phyloP scores from a whole-genome alignment of 2,329 filamentous ascomycete species.

The Trichothecium roseum region DNA sequence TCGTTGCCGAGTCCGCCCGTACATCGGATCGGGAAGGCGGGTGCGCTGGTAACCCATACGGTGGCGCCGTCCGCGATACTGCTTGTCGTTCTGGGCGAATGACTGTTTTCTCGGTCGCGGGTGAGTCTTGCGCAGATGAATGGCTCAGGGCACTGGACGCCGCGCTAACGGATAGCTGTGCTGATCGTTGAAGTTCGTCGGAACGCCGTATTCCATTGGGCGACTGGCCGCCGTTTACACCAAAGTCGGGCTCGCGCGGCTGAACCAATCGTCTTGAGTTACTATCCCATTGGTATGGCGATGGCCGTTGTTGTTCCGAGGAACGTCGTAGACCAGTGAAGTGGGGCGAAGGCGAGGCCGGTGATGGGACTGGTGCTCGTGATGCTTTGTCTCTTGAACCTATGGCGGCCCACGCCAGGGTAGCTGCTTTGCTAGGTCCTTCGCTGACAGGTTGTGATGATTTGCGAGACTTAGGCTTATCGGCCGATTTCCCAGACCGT shows the following conservation, averaged over 20 bases:
- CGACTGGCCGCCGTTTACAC: slow-evolving; percentile 14
- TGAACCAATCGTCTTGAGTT: slow-evolving; percentile 40
- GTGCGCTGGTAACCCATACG: not conserved
- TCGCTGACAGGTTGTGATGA: slow-evolving; percentile 32
- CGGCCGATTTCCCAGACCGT: slow-evolving; percentile 34
- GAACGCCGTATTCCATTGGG: slow-evolving; percentile 23
- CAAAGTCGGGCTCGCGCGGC: slow-evolving; percentile 21
- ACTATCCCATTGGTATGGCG: slow-evolving; percentile 40
- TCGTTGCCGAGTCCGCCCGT: not conserved
- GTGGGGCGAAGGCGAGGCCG: slow-evolving; percentile 6
- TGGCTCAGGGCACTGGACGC: slow-evolving; percentile 43
- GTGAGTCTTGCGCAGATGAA: slow-evolving; percentile 16
- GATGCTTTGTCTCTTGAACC: slow-evolving; percentile 25
- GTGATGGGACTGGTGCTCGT: not conserved
- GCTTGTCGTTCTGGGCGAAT: not conserved
- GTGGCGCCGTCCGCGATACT: not conserved
- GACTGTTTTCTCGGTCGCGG: slow-evolving; percentile 4
- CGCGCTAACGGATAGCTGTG: slow-evolving; percentile 42
- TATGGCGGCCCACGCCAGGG: slow-evolving; percentile 47
- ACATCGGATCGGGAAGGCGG: not conserved
- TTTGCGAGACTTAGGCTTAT: slow-evolving; percentile 30
- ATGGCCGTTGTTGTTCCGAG: slow-evolving; percentile 21
- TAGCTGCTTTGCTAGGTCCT: slow-evolving; percentile 53
- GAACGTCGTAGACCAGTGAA: slow-evolving; percentile 12
- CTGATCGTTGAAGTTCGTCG: slow-evolving; percentile 30